phyloP scores from a whole-genome alignment of 2,329 filamentous ascomycete genomes.

The Colletotrichum sp. region DNA sequence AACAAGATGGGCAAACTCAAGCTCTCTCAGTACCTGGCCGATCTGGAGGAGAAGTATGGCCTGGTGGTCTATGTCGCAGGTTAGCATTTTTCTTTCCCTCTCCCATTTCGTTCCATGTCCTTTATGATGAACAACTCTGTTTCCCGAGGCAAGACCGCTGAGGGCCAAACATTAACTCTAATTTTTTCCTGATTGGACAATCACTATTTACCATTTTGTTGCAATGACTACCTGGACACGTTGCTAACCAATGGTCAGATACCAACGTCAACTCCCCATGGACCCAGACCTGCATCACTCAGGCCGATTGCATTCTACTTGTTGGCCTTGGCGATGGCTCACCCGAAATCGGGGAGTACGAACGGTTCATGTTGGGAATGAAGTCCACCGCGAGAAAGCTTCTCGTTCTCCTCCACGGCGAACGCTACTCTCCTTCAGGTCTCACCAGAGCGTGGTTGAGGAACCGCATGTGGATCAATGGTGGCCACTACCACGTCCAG shows the following conservation, averaged over 20 bases:
- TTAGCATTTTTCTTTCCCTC: constrained; percentile 41
- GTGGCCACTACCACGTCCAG: constrained; percentile 95
- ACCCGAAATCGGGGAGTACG: constrained; percentile 91
- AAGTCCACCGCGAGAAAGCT: constrained; percentile 97
- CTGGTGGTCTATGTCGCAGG: constrained; percentile 92
- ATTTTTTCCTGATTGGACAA: constrained; percentile 67
- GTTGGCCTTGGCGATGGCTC: constrained; percentile 92
- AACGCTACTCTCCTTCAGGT: constrained; percentile 85
- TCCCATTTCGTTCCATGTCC: background rate
- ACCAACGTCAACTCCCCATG: constrained; percentile 97
- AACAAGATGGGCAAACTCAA: constrained; percentile 97
- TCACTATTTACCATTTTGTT: constrained; percentile 2
- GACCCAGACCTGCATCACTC: constrained; percentile 97
- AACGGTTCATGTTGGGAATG: constrained; percentile 93
- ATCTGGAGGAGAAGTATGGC: constrained; percentile 96
- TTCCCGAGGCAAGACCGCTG: constrained; percentile 58
- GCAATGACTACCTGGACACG: background rate
- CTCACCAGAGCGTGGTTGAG: constrained; percentile 88
- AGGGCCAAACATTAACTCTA: constrained; percentile 65
- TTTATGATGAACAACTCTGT: constrained; percentile 57
- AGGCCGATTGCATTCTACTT: constrained; percentile 94
- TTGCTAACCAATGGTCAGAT: constrained; percentile 59
- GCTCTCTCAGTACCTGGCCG: constrained; percentile 92
- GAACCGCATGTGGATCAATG: constrained; percentile 97
- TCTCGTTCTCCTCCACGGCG: constrained; percentile 85